phyloP scores from a whole-genome alignment of 148 eudicot genomes.

The Silene uniflora region DNA sequence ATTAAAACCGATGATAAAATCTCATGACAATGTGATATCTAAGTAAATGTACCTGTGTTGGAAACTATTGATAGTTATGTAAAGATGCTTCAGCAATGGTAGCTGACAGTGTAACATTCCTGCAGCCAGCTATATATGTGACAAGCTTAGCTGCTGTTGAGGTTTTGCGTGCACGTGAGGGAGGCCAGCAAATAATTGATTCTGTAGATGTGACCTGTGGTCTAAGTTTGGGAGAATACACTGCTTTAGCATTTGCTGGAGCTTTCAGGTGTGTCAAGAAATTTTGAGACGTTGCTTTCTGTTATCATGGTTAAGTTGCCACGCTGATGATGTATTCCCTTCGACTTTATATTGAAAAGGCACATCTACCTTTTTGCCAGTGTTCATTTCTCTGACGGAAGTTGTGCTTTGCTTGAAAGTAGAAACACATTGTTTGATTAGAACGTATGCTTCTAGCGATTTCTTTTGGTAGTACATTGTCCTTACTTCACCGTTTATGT shows the following conservation, averaged over 20 bases:
- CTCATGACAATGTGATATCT: not conserved
- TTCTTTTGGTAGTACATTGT: not conserved
- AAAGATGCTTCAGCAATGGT: not conserved
- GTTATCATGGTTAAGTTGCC: not conserved
- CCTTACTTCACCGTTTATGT: constrained; percentile 5
- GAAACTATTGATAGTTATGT: not conserved
- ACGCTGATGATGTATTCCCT: not conserved
- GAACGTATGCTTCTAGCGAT: not conserved
- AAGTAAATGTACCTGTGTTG: no score
- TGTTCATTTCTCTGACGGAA: not conserved
- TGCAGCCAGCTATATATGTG: constrained; percentile 95
- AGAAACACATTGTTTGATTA: not conserved
- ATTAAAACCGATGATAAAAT: no score
- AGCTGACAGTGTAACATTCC: not conserved
- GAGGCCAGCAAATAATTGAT: constrained; percentile 84
- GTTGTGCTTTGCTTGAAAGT: not conserved
- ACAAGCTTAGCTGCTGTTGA: constrained; percentile 91
- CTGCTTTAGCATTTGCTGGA: constrained; percentile 95
- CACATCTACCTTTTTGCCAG: not conserved
- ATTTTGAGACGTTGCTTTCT: no score
- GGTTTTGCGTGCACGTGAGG: constrained; percentile 89
- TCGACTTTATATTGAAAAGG: no score
- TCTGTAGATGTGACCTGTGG: constrained; percentile 96
- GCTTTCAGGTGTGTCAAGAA: constrained; percentile 67
- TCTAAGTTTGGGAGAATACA: constrained; percentile 92